Evolutionary conservation across 202 grass and related monocot genomes (phyloP).

Genomic region (Dendrocalamus latiflorus): DNA sequence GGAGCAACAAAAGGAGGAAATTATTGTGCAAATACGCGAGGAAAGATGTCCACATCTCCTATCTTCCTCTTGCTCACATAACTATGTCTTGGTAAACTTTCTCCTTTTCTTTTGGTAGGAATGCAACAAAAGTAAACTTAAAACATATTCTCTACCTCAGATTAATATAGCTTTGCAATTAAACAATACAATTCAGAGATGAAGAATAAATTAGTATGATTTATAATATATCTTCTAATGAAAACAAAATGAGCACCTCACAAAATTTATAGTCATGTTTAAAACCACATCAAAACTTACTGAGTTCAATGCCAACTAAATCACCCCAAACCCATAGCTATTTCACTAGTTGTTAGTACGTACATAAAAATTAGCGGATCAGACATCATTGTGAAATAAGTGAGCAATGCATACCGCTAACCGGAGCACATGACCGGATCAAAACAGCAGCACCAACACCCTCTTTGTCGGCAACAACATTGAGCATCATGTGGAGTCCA

Average conservation of each 20-base stretch:
- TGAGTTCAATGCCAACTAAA: background rate
- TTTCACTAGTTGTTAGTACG: background rate
- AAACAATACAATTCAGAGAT: background rate
- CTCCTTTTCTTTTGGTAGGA: background rate
- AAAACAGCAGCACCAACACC: too few species aligned
- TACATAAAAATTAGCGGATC: background rate
- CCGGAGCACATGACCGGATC: slow-evolving; percentile 8
- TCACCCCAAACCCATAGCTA: background rate
- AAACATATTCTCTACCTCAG: background rate
- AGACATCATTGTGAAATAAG: background rate
- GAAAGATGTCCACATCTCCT: background rate
- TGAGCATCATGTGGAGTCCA: too few species aligned
- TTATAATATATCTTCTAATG: background rate
- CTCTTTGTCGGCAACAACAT: too few species aligned
- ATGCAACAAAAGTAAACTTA: background rate
- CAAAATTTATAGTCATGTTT: background rate
- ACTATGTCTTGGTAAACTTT: background rate
- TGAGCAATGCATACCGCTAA: slow-evolving; percentile 42
- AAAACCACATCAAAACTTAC: background rate
- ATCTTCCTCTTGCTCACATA: background rate
- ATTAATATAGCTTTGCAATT: background rate
- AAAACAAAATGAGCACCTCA: background rate
- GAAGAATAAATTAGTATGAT: background rate
- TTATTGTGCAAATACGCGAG: background rate
- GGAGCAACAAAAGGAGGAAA: background rate